Conservation (phyloP, 148 eudicot species). For the Rheum nobile region DNA sequence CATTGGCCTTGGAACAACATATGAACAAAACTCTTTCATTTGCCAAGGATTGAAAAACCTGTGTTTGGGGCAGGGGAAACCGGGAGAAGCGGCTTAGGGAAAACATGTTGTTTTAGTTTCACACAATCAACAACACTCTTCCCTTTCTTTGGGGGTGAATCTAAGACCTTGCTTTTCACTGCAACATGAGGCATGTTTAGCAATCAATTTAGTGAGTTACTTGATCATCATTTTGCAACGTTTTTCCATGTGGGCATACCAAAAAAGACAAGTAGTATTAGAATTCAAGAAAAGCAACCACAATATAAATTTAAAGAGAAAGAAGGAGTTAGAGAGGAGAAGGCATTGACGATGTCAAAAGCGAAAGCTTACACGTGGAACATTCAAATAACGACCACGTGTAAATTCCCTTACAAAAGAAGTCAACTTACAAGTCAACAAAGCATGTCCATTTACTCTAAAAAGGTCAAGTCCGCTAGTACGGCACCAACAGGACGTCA, state of each 20-base stretch:
- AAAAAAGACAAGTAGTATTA: not conserved
- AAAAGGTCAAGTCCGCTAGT: too few relatives aligned
- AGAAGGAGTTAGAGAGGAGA: not conserved
- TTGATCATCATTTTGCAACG: not conserved
- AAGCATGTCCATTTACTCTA: too few relatives aligned
- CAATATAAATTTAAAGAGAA: not conserved
- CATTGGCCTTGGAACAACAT: too few relatives aligned
- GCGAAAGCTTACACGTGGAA: too few relatives aligned
- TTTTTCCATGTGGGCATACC: not conserved
- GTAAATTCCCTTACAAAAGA: too few relatives aligned
- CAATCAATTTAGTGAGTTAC: not conserved
- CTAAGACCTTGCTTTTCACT: conserved; percentile 1
- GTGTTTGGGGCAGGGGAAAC: conserved; percentile 2
- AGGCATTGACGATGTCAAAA: too few relatives aligned
- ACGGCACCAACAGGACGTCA: too few relatives aligned
- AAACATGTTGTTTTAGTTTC: not conserved
- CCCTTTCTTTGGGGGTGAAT: not conserved
- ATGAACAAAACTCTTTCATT: too few relatives aligned
- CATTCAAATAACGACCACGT: too few relatives aligned
- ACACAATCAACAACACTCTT: not conserved
- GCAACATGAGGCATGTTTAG: not conserved
- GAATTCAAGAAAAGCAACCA: not conserved
- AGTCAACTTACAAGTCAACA: too few relatives aligned
- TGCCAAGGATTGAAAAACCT: not conserved
- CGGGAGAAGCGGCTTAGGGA: not conserved